Evolutionary conservation across 1,139 yeast genomes (phyloP).

Genomic region (Nakaseomyces glabratus): DNA sequence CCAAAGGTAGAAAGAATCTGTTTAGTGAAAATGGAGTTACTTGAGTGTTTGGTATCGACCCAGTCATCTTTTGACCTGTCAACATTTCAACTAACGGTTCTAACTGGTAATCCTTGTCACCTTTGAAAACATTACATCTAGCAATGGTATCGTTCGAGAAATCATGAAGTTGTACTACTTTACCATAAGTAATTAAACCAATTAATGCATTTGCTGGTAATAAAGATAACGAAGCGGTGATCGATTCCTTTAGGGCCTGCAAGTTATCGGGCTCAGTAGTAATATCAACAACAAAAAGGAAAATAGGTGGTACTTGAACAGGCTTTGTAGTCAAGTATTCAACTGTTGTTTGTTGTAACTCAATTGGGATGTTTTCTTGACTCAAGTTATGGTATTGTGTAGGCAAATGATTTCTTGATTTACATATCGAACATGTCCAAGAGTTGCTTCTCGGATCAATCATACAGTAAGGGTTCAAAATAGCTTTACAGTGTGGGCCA

Average conservation of each 20-base stretch:
- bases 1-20: constrained; percentile 78
- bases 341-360: constrained; percentile 78
- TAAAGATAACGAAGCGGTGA: constrained; percentile 69
- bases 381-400: constrained; percentile 80
- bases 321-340: constrained; percentile 89
- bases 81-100: constrained; percentile 72
- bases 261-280: constrained; percentile 94
- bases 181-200: constrained; percentile 88
- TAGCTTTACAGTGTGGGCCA: constrained; percentile 69
- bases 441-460: constrained; percentile 72
- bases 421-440: constrained; percentile 90
- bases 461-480: constrained; percentile 80
- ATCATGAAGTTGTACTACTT: constrained; percentile 92
- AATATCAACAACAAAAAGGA: constrained; percentile 80
- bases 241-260: constrained; percentile 78
- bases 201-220: constrained; percentile 91
- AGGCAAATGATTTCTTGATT: constrained; percentile 77
- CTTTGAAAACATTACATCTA: constrained; percentile 83
- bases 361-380: constrained; percentile 79
- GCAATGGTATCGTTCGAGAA: constrained; percentile 69
- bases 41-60: constrained; percentile 22
- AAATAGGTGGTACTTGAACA: constrained; percentile 85
- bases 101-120: constrained; percentile 77
- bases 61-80: constrained; percentile 37
- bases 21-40: constrained; percentile 42